Base-by-base conservation (phyloP, 176 grass and related monocot genomes). In the Rhynchospora pubera region DNA sequence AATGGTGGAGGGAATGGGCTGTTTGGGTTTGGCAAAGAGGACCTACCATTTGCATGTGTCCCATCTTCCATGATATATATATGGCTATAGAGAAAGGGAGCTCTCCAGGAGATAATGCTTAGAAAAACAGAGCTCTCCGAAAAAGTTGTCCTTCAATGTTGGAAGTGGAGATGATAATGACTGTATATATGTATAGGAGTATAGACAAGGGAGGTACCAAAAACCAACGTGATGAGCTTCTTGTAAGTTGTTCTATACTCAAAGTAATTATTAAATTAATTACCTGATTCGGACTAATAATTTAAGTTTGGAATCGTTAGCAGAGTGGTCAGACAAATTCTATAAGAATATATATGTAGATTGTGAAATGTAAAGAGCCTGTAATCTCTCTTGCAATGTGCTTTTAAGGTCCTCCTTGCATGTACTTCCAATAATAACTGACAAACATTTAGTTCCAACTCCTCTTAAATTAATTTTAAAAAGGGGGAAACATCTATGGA, bases 1-100 rank as follows among this genome's bases (percentile, higher is more conserved):
- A 87, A 63, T 9, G 85, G 91, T 19, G 77, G 9, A 22, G 66
- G 79, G 19, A 76, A 75, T 6, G 76, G 80, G 26, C 85, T 50
- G 0, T 61, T 52, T 9, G 3, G 21, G 10, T 61, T 24, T 12
- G 18, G 32, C 44, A 24, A 44, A 85, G 69, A 16, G 9, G 32
- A 21, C 53, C 12, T 77, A 6, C 13, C 26, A 12, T 77, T 52
- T 19, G 15, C 42, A 23, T 57, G 1, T n/a, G 45, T 11, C 32
- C 6, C 26, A 14, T 48, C 32, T 70, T 84, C 79, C 79, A 82
- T 82, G 47, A 30, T 30, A 55, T 47, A n/a, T 14, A 52, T 39
- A 59, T 53, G 48, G 5, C 34, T 59, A 24, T 53, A 79, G 28
- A 79, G 30, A 30, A 14, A 30, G 15, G 6, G 51, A 18, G 30